Conservation (phyloP, 2,329 filamentous ascomycete genomes). For the Aphanoascus verrucosus region DNA sequence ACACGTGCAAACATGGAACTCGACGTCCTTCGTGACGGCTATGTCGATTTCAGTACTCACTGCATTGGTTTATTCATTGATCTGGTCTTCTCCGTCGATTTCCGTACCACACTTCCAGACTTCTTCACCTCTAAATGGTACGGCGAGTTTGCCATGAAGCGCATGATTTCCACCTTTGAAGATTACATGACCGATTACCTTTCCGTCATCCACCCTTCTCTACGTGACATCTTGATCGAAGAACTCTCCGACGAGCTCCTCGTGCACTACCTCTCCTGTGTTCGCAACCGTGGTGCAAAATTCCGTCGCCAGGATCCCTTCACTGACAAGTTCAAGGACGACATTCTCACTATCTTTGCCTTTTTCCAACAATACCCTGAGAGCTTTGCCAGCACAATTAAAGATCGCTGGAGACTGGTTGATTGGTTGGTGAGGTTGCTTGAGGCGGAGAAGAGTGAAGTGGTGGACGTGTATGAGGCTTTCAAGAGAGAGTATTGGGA, state of each 20-base stretch:
- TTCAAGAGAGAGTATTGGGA: constrained; percentile 91
- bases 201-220: constrained; percentile 69
- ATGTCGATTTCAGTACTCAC: constrained; percentile 89
- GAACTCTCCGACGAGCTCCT: constrained; percentile 88
- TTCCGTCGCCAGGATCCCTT: constrained; percentile 81
- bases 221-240: constrained; percentile 85
- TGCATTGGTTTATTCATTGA: constrained; percentile 79
- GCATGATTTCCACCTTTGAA: constrained; percentile 88
- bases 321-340: constrained; percentile 85
- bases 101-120: constrained; percentile 67
- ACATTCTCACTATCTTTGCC: constrained; percentile 79
- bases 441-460: constrained; percentile 59
- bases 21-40: constrained; percentile 69
- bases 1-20: constrained; percentile 63
- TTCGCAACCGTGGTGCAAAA: constrained; percentile 82
- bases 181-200: constrained; percentile 89
- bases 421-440: constrained; percentile 73
- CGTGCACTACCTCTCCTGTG: constrained; percentile 67
- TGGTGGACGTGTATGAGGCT: constrained; percentile 66
- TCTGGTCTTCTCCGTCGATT: constrained; percentile 84
- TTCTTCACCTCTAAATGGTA: constrained; percentile 95
- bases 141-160: constrained; percentile 70
- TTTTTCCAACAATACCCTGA: constrained; percentile 69
- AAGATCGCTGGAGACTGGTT: constrained; percentile 84
- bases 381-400: constrained; percentile 62